These are phyloP conservation scores for Pseudocohnilembus persalinus DNA, from an alignment of 169 alveolate genomes.

Conservation along the genomic window DNA sequence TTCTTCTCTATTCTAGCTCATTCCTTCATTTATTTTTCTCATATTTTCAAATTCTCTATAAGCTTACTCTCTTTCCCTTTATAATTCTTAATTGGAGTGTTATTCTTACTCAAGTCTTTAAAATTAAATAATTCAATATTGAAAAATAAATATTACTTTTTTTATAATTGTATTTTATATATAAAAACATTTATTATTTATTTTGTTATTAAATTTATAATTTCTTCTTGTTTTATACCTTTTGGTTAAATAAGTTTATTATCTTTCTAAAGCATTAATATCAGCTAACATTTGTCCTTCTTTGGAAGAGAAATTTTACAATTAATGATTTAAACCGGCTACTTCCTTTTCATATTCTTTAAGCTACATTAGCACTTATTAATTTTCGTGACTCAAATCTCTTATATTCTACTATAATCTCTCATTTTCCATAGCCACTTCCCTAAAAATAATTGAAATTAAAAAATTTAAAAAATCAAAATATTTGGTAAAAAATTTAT, in stretches of 20 bases:
- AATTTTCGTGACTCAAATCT: neutral
- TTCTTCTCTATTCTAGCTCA: neutral
- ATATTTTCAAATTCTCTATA: neutral
- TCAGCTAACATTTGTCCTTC: neutral
- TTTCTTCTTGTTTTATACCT: too few species aligned
- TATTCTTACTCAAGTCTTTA: neutral
- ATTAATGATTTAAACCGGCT: neutral
- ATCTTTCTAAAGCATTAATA: neutral
- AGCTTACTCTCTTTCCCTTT: neutral
- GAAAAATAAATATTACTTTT: too few species aligned
- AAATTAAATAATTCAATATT: too few species aligned
- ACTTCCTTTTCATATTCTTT: neutral
- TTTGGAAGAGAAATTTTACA: neutral
- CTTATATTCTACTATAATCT: neutral
- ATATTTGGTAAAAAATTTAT: too few species aligned
- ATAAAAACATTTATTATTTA: too few species aligned
- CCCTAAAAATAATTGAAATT: too few species aligned
- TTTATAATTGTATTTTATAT: too few species aligned
- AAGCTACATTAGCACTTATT: neutral
- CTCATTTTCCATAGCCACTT: neutral
- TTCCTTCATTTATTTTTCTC: neutral
- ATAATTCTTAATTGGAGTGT: neutral
- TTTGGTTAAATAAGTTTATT: neutral
- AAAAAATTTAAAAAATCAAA: too few species aligned
- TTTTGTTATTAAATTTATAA: too few species aligned